Evolutionary conservation across 1,139 yeast genomes (phyloP), one percentile per base, ranked within the genome.

Genomic region (Candida smagusa): DNA sequence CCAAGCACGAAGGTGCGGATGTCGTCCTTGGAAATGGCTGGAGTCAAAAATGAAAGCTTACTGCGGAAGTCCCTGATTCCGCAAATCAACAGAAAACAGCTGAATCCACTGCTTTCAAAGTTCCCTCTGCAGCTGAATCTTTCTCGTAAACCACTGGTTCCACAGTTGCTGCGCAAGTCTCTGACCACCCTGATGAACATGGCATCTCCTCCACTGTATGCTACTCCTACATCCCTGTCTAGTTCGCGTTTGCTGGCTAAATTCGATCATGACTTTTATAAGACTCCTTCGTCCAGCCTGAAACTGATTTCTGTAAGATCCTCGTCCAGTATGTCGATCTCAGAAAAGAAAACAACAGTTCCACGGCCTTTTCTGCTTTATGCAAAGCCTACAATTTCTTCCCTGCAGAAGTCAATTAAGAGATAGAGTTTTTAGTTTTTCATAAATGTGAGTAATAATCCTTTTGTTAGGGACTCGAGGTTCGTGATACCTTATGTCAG

Each of bases 341-440:
- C 35, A 12, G 35, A 32, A 22, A 43, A 43, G 32, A 37, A 40
- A 13, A 37, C 33, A 22, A 54, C 58, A 5, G 36, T 50, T n/a
- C 56, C 58, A 7, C 48, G 47, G 33, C 56, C 49, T n/a, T 22
- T 23, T 26, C 36, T 32, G 38, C 53, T 68, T 32, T 71, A 68
- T 48, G 59, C 65, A 45, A 63, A 61, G 47, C 77, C 75, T 9
- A 70, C 77, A 8, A 56, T 71, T 4, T 65, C 74, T n/a, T 68
- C 75, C 22, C 66, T 73, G 9, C 75, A 69, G 41, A 70, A 68
- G 47, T 50, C 56, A 16, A 44, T 56, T 38, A 52, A 12, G 16
- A 27, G 12, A 27, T 16, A 16, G 19, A 16, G 19, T 16, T 16
- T 16, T 16, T 16, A 16, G 19, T 16, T 16, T 16, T 16, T 16